These are phyloP conservation scores for Cucurbita ficifolia DNA, from an alignment of 306 rosid species.

Conservation along the genomic window DNA sequence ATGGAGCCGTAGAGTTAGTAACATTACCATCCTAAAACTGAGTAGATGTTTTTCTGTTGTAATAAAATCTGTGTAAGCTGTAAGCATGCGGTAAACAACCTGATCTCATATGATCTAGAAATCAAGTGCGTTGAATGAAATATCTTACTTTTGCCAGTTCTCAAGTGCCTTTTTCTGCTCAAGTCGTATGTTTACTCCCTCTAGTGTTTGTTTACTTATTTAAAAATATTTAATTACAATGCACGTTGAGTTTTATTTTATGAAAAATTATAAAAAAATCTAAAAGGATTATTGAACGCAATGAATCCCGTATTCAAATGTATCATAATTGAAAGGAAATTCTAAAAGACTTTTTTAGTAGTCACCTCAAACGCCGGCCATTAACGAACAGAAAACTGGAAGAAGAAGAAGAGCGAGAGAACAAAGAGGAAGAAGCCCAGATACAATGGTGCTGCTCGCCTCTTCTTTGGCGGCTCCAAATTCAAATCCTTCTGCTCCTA, in stretches of 20 bases:
- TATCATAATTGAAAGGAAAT: too few relatives aligned
- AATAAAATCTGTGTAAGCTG: not conserved
- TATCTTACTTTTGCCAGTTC: too few relatives aligned
- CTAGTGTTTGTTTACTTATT: not conserved
- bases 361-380: not conserved
- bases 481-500: slow-evolving; percentile 14
- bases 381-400: not conserved
- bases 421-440: slow-evolving; percentile 13
- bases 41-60: not conserved
- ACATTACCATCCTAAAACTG: not conserved
- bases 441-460: not conserved
- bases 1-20: not conserved
- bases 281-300: not conserved
- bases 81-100: not conserved
- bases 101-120: not conserved
- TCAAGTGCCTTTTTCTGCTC: too few relatives aligned
- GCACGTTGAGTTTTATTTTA: not conserved
- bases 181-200: too few relatives aligned
- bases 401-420: not conserved
- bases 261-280: not conserved
- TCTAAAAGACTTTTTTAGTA: too few relatives aligned
- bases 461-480: slow-evolving; percentile 9
- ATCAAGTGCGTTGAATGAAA: not conserved
- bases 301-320: not conserved
- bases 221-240: not conserved